These are phyloP conservation scores for Pouteria campechiana DNA, from an alignment of 179 eudicot species.

Conservation along the genomic window DNA sequence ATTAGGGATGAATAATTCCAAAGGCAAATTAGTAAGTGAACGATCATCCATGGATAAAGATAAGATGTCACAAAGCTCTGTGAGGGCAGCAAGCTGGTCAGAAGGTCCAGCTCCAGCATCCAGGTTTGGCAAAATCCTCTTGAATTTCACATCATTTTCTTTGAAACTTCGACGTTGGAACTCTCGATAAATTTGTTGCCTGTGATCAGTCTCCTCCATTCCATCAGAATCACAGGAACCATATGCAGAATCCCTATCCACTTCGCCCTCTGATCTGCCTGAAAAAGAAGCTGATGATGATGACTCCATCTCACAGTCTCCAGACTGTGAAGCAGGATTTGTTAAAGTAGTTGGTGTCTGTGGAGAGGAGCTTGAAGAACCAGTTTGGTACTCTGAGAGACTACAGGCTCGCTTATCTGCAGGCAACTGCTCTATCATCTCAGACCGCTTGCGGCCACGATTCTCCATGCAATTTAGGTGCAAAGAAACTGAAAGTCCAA, in stretches of 20 bases:
- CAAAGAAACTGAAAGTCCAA: too few relatives aligned
- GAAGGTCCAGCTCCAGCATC: constrained; percentile 48
- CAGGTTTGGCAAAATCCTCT: constrained; percentile 40
- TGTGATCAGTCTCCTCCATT: constrained; percentile 29
- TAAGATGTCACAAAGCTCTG: constrained; percentile 77
- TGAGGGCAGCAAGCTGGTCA: constrained; percentile 52
- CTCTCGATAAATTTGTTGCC: constrained; percentile 28
- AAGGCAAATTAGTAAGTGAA: constrained; percentile 42
- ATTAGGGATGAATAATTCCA: constrained; percentile 50
- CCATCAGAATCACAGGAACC: constrained; percentile 85
- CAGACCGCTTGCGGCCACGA: constrained; percentile 81
- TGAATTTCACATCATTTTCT: constrained; percentile 44
- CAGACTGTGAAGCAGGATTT: constrained; percentile 21
- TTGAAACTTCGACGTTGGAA: constrained; percentile 38
- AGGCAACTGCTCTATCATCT: constrained; percentile 52
- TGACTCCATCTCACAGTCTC: constrained; percentile 67
- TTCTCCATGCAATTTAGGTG: constrained; percentile 65
- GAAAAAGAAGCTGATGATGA: constrained; percentile 70
- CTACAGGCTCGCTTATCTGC: constrained; percentile 86
- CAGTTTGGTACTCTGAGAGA: constrained; percentile 56
- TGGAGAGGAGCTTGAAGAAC: constrained; percentile 54
- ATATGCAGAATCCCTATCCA: constrained; percentile 67
- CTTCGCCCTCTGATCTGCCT: constrained; percentile 61
- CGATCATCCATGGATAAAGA: constrained; percentile 61
- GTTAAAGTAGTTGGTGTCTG: constrained; percentile 19